Conservation (phyloP, 305 asterid species). For the Fraxinus sp. region DNA sequence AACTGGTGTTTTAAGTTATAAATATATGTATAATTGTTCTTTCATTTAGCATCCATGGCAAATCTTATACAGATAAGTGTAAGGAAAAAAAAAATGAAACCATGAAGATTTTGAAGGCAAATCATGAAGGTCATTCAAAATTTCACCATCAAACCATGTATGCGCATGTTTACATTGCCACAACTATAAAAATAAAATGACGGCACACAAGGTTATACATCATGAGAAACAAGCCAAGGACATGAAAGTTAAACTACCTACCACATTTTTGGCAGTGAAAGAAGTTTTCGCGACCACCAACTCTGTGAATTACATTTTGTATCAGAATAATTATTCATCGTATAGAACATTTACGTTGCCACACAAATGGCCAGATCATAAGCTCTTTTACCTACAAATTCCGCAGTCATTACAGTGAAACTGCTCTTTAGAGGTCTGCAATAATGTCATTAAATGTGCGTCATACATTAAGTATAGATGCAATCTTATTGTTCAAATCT, state of each 20-base stretch:
- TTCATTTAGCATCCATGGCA: background rate
- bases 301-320: constrained; percentile 49
- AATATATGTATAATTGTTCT: background rate
- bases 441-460: constrained; percentile 23
- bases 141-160: background rate
- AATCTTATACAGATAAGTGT: background rate
- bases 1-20: background rate
- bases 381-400: constrained; percentile 74
- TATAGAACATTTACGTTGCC: background rate
- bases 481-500: constrained; percentile 11
- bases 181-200: background rate
- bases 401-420: constrained; percentile 92
- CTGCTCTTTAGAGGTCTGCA: constrained; percentile 62
- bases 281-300: constrained; percentile 82
- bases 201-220: constrained; percentile 10
- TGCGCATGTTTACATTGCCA: background rate
- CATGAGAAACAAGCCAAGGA: constrained; percentile 8
- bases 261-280: constrained; percentile 94
- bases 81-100: background rate
- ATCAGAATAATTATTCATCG: constrained; percentile 19
- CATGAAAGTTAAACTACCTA: constrained; percentile 31
- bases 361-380: background rate
- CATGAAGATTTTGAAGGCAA: background rate
- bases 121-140: constrained; percentile 13
- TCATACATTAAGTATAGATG: constrained; percentile 12